phyloP scores from a whole-genome alignment of 2,329 filamentous ascomycete genomes.

The Nemania serpens region DNA sequence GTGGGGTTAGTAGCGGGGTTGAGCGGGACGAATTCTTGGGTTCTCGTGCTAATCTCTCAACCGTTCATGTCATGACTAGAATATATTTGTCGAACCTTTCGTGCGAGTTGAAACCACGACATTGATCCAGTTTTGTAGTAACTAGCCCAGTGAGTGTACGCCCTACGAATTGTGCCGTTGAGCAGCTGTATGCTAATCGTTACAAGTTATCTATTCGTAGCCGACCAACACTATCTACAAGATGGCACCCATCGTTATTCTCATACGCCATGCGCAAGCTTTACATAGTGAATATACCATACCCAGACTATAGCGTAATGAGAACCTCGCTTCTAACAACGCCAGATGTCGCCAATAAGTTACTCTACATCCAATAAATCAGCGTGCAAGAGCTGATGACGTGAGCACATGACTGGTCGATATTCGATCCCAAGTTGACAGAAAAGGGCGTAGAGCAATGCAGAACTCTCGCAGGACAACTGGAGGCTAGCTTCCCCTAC shows the following conservation, averaged over 20 bases:
- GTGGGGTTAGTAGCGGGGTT: neutral
- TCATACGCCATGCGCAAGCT: constrained; percentile 49
- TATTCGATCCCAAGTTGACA: constrained; percentile 39
- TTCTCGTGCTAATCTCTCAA: neutral
- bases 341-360: constrained; percentile 41
- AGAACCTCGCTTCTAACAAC: constrained; percentile 8
- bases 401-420: constrained; percentile 38
- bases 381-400: constrained; percentile 31
- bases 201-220: neutral
- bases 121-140: neutral
- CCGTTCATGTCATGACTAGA: neutral
- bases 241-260: constrained; percentile 48
- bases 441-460: constrained; percentile 39
- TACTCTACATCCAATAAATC: constrained; percentile 14
- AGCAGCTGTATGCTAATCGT: neutral
- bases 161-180: neutral
- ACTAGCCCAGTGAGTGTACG: neutral
- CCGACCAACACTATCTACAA: neutral
- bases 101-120: neutral
- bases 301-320: neutral
- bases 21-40: neutral
- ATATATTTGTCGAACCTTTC: neutral
- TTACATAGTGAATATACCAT: constrained; percentile 44
- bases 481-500: constrained; percentile 34
- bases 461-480: constrained; percentile 33